phyloP scores from a whole-genome alignment of 192 early-diverging fungal species.

The Linnemannia exigua region DNA sequence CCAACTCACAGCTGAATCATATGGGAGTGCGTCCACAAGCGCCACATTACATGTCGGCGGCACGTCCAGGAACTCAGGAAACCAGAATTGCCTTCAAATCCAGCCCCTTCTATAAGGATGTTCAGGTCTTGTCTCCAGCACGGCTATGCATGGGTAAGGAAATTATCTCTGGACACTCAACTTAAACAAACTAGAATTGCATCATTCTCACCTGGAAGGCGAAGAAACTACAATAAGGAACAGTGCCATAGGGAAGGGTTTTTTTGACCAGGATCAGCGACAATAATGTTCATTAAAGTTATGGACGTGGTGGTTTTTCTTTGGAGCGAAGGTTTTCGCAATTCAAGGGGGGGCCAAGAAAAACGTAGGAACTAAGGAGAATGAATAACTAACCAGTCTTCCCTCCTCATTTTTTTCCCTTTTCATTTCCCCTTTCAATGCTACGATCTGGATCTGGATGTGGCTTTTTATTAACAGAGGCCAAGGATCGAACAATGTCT shows the following conservation, averaged over 20 bases:
- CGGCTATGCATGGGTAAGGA: conserved; percentile 34
- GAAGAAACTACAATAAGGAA: too few species aligned
- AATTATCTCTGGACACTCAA: too few species aligned
- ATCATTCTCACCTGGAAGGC: too few species aligned
- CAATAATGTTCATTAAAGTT: not conserved
- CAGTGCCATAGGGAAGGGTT: too few species aligned
- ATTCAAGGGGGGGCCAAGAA: not conserved
- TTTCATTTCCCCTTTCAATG: too few species aligned
- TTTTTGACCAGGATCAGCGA: not conserved
- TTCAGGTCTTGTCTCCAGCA: conserved; percentile 33
- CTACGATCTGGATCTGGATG: not conserved
- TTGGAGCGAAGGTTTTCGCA: not conserved
- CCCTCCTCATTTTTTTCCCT: not conserved
- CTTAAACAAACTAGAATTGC: too few species aligned
- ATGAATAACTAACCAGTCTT: not conserved
- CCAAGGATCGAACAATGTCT: conserved; percentile 50
- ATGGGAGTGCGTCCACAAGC: not conserved
- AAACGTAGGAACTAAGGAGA: not conserved
- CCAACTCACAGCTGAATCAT: not conserved
- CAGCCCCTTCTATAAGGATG: conserved; percentile 47
- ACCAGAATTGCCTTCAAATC: conserved; percentile 29
- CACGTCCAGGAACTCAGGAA: not conserved
- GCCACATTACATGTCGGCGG: not conserved
- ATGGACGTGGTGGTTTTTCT: not conserved
- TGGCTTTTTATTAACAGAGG: conserved; percentile 22